A percentile compares a stretch with the other conserved stretches of the same genome.
Evolutionary conservation across 768 basidiomycete genomes (phyloP).

Genomic region (Cystoderma amianthinum): DNA sequence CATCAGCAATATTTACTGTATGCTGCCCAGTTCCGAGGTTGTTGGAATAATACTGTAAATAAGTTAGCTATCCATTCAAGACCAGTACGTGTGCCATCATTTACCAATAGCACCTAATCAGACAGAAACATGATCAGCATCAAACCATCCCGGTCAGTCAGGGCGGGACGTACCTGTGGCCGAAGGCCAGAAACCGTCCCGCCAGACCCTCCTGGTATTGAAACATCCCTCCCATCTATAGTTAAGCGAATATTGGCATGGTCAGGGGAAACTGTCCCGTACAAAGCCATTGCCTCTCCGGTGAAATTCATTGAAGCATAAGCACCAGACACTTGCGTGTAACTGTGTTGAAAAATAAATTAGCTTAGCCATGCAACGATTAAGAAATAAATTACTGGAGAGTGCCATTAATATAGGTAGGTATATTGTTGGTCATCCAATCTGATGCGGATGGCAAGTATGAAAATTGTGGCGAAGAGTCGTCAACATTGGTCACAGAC

Average conservation of each 20-base stretch:
- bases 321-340: constrained; percentile 28
- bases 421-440: constrained; percentile 24
- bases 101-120: constrained; percentile 10
- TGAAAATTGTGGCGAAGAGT: constrained; percentile 26
- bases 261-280: constrained; percentile 45
- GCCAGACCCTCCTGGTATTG: constrained; percentile 27
- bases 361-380: not conserved
- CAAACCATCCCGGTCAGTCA: not conserved
- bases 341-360: constrained; percentile 20
- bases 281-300: constrained; percentile 48
- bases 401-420: not conserved
- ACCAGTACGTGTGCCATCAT: no score
- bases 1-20: constrained; percentile 26
- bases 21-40: constrained; percentile 31
- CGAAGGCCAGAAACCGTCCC: constrained; percentile 26
- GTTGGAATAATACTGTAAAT: constrained; percentile 31
- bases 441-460: constrained; percentile 28
- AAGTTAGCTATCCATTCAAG: not conserved
- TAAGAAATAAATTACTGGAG: not conserved
- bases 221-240: constrained; percentile 29
- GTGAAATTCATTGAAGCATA: constrained; percentile 35
- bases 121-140: no score
- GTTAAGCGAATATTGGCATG: constrained; percentile 39
- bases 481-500: constrained; percentile 29
- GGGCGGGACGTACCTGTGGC: constrained; percentile 14